Conservation (phyloP, 176 grass and related monocot species). For the Avena atlantica region DNA sequence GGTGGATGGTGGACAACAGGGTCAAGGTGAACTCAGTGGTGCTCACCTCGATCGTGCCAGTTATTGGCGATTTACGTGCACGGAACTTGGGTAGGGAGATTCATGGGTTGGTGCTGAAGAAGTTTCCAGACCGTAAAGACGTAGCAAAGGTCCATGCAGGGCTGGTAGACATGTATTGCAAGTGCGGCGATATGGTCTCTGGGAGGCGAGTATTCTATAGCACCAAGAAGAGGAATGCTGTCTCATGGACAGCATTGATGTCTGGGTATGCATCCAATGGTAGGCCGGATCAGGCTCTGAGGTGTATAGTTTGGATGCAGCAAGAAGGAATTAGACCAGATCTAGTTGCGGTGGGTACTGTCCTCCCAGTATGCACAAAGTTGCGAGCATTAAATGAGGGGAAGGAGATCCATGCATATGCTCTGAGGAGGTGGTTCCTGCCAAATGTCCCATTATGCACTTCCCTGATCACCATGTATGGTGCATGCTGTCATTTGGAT, state of each 20-base stretch:
- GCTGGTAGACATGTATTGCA: constrained; percentile 94
- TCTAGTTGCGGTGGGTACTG: constrained; percentile 69
- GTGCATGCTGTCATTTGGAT: constrained; percentile 51
- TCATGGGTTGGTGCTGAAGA: constrained; percentile 82
- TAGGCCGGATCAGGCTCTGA: constrained; percentile 71
- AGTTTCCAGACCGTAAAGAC: constrained; percentile 56
- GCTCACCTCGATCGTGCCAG: constrained; percentile 66
- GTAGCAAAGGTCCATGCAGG: constrained; percentile 67
- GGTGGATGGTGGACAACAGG: constrained; percentile 68
- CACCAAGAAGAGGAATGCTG: constrained; percentile 66
- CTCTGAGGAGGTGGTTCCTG: constrained; percentile 83
- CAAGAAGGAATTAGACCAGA: constrained; percentile 84
- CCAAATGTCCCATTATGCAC: constrained; percentile 78
- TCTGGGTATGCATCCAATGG: constrained; percentile 90
- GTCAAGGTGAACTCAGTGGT: constrained; percentile 80
- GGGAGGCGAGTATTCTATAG: constrained; percentile 82
- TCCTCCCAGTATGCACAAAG: constrained; percentile 80
- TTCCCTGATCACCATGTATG: constrained; percentile 82
- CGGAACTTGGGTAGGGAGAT: constrained; percentile 79
- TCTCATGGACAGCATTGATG: constrained; percentile 86
- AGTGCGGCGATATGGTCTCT: constrained; percentile 78
- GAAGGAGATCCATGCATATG: constrained; percentile 80
- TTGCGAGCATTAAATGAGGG: constrained; percentile 66
- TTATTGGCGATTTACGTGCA: constrained; percentile 62
- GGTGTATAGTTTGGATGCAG: constrained; percentile 93